Conservation (phyloP, 2,329 filamentous ascomycete species). For the Hymenoscyphus repandus region DNA sequence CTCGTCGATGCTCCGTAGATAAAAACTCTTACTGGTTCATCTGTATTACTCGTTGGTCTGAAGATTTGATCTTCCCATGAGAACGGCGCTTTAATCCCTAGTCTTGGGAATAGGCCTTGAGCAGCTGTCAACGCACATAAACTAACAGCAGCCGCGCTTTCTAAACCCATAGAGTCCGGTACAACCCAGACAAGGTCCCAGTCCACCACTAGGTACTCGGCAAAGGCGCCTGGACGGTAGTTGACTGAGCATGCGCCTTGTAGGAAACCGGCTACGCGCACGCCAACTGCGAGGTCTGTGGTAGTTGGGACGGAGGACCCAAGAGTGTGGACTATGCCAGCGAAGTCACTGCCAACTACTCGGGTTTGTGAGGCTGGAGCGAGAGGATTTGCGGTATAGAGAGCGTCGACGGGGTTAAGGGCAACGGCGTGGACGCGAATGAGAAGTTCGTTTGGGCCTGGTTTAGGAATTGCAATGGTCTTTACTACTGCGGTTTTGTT, state of each 20-base stretch:
- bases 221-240: slow-evolving; percentile 39
- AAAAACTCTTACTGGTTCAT: neutral
- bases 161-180: slow-evolving; percentile 27
- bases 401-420: slow-evolving; percentile 25
- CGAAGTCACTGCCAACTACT: slow-evolving; percentile 38
- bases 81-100: slow-evolving; percentile 32
- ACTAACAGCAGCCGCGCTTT: slow-evolving; percentile 37
- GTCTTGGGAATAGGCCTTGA: slow-evolving; percentile 35
- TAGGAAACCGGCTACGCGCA: slow-evolving; percentile 37
- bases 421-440: neutral
- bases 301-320: neutral
- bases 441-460: neutral
- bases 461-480: neutral
- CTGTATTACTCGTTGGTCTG: slow-evolving; percentile 22
- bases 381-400: slow-evolving; percentile 35
- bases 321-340: slow-evolving; percentile 30
- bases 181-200: slow-evolving; percentile 38
- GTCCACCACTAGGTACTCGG: slow-evolving; percentile 35
- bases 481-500: neutral
- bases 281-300: slow-evolving; percentile 22
- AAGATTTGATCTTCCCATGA: slow-evolving; percentile 25
- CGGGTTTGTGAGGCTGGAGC: slow-evolving; percentile 26
- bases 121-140: slow-evolving; percentile 40
- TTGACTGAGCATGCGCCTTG: slow-evolving; percentile 40
- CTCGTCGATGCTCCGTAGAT: neutral